Conservation (phyloP, 768 basidiomycete genomes). For the Artomyces pyxidatus region DNA sequence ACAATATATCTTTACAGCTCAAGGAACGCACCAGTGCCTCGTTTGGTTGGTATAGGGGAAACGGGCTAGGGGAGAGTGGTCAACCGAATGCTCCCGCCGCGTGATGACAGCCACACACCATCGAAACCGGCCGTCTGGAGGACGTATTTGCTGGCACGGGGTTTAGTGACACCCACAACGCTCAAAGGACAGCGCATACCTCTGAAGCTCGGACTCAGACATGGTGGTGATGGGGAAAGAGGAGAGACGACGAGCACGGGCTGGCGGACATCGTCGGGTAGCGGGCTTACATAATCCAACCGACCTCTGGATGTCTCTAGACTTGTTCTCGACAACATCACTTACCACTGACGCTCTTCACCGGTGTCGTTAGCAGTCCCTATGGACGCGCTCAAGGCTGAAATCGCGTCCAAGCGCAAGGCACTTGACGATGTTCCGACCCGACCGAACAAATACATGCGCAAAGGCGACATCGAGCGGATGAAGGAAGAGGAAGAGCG, state of each 20-base stretch:
- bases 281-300: not conserved
- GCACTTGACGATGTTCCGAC: conserved; percentile 43
- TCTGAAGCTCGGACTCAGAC: conserved; percentile 52
- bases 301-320: not conserved
- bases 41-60: conserved; percentile 94
- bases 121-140: conserved; percentile 97
- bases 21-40: conserved; percentile 84
- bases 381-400: conserved; percentile 93
- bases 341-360: not conserved
- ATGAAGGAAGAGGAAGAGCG: conserved; percentile 15
- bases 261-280: conserved; percentile 5
- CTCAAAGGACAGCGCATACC: conserved; percentile 28
- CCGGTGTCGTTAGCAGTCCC: not conserved
- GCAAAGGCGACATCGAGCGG: conserved; percentile 70
- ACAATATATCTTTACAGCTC: not conserved
- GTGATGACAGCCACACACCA: conserved; percentile 35
- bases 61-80: conserved; percentile 43
- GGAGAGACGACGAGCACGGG: conserved; percentile 23
- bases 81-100: conserved; percentile 7
- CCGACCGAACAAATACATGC: conserved; percentile 82
- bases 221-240: conserved; percentile 32
- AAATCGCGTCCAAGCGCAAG: conserved; percentile 85
- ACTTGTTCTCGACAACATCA: not conserved
- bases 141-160: conserved; percentile 59
- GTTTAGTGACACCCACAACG: conserved; percentile 10